Evolutionary conservation across 371 early-diverging fungal genomes (phyloP), one percentile per base, ranked within the genome.

Genomic region (Apophysomyces ossiformis): DNA sequence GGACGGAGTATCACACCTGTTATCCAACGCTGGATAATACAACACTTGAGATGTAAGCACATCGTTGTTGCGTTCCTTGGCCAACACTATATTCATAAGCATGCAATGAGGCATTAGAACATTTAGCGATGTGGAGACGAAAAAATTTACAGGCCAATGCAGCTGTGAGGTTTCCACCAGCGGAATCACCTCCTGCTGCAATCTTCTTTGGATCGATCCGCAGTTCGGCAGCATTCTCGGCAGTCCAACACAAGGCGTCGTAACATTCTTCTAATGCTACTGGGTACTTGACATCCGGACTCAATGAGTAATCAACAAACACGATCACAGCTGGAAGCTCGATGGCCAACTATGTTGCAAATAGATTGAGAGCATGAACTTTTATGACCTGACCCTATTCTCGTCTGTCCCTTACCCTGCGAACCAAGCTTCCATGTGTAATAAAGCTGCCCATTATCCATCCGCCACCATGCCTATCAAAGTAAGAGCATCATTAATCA

Each of bases 101-200:
- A 47, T 47, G 47, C 13, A 47, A 16, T 18, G 7, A 21, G 2
- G 1, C 13, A 41, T 13, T 13, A 54, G 56, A 21, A 57, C n/a
- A 26, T 36, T 36, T 26, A 61, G 37, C 16, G 5, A 37, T 16
- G 60, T 46, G 44, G 0, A 66, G 13, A 16, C 7, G 16, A 38
- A 63, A 41, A 2, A n/a, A 32, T 64, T 73, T 68, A 76, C 77
- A 26, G 45, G 72, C 36, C 3, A 76, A 46, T 2, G 68, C 69
- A 2, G 75, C 67, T 16, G 75, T 61, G 11, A 79, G 64, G 58
- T 76, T 76, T 2, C 79, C 79, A 26, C 79, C 79, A 7, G 75
- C 74, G 16, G 71, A 70, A 66, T 76, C 75, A 35, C 79, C 79
- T 1, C 61, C 60, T 7, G 76, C 69, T n/a, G 71, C 76, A 8